Conservation (phyloP, 163 green algal genomes). For the Scenedesmus sp. region DNA sequence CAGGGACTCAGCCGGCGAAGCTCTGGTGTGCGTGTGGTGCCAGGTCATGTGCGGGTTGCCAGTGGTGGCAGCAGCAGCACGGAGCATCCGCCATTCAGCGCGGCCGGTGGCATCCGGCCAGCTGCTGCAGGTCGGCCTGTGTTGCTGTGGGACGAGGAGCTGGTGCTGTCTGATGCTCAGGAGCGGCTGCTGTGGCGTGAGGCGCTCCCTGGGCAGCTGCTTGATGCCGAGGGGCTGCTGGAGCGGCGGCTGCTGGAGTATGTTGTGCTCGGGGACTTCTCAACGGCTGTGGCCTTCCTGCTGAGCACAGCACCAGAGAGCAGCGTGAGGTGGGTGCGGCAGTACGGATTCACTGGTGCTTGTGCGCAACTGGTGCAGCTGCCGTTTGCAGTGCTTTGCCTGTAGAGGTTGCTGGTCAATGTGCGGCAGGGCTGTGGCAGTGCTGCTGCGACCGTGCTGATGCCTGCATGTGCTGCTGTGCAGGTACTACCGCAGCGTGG, state of each 20-base stretch:
- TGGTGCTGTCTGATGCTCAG: slow-evolving; percentile 65
- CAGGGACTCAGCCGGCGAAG: neutral
- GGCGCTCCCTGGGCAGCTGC: slow-evolving; percentile 66
- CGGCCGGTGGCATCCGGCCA: neutral
- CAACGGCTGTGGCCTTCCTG: slow-evolving; percentile 89
- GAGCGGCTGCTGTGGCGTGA: slow-evolving; percentile 85
- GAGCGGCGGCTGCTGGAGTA: slow-evolving; percentile 64
- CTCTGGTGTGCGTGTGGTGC: slow-evolving; percentile 2
- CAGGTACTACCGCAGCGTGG: slow-evolving; percentile 53
- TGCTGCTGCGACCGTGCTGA: neutral
- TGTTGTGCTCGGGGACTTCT: slow-evolving; percentile 83
- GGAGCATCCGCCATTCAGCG: neutral
- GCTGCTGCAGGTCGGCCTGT: slow-evolving; percentile 33
- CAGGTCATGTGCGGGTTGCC: slow-evolving; percentile 1
- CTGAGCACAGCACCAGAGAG: slow-evolving; percentile 77
- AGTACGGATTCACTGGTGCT: neutral
- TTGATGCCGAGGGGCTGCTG: slow-evolving; percentile 29
- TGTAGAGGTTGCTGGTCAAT: neutral
- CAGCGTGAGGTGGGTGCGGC: slow-evolving; percentile 32
- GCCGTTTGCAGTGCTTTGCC: neutral
- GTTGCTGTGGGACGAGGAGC: slow-evolving; percentile 68
- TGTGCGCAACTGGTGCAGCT: neutral
- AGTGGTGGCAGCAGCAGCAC: neutral
- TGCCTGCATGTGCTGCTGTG: neutral
- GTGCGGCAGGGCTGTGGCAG: neutral